These are phyloP conservation scores for Schwanniomyces etchellsii DNA, from an alignment of 1,139 yeast genomes.

Conservation along the genomic window DNA sequence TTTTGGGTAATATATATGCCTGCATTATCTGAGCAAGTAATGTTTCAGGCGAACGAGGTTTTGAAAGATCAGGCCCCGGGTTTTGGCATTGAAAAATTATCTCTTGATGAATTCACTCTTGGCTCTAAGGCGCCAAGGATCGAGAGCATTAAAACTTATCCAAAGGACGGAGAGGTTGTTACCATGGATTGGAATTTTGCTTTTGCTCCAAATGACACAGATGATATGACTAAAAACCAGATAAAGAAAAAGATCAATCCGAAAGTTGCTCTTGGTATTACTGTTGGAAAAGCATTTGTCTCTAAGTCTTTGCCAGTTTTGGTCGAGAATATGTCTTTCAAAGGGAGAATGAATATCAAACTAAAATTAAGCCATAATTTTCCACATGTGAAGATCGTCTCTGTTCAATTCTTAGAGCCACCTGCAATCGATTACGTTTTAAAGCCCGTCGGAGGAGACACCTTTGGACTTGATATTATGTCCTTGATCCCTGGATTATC, in stretches of 20 bases:
- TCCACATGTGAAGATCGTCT: constrained; percentile 70
- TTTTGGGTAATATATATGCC: constrained; percentile 90
- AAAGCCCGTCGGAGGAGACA: constrained; percentile 87
- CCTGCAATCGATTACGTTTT: constrained; percentile 72
- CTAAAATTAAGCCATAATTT: constrained; percentile 56
- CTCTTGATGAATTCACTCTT: constrained; percentile 69
- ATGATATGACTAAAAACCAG: constrained; percentile 75
- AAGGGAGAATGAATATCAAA: constrained; percentile 66
- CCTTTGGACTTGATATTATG: constrained; percentile 78
- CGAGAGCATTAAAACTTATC: constrained; percentile 64
- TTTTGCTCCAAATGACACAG: constrained; percentile 75
- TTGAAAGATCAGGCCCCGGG: constrained; percentile 75
- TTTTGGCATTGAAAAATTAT: constrained; percentile 67
- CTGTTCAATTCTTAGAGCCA: constrained; percentile 68
- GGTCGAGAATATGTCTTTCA: constrained; percentile 72
- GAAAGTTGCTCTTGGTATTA: constrained; percentile 72
- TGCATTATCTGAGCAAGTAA: constrained; percentile 70
- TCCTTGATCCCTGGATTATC: constrained; percentile 76
- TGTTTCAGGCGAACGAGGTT: constrained; percentile 58
- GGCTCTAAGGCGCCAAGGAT: constrained; percentile 78
- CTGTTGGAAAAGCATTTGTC: constrained; percentile 72
- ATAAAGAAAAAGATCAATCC: constrained; percentile 68
- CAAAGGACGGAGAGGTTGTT: constrained; percentile 60
- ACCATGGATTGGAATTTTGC: constrained; percentile 84
- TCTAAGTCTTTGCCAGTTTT: constrained; percentile 69